Evolutionary conservation across 2,329 filamentous ascomycete genomes (phyloP).

Genomic region (Trichothecium roseum): DNA sequence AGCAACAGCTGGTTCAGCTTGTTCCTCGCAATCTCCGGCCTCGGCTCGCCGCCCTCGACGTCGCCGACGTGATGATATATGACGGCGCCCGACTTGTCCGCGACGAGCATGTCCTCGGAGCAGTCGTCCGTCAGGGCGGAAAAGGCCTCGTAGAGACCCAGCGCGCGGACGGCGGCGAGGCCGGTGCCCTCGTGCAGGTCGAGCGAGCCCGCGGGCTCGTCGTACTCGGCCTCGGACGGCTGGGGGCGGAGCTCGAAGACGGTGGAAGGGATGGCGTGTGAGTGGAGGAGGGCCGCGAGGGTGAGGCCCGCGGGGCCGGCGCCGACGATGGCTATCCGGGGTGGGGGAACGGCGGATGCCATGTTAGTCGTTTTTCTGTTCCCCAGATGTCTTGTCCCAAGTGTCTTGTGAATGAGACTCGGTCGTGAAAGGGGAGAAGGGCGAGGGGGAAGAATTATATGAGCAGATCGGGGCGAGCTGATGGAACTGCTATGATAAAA

Average conservation of each 20-base stretch:
- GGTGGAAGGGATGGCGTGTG: conserved; percentile 19
- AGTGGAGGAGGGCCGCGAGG: conserved; percentile 33
- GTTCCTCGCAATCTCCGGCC: conserved; percentile 28
- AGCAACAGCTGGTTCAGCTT: conserved; percentile 23
- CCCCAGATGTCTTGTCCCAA: no score
- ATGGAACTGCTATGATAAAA: no score
- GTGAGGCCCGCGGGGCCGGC: conserved; percentile 36
- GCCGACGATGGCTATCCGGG: conserved; percentile 33
- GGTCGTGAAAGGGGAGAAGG: no score
- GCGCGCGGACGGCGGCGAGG: conserved; percentile 30
- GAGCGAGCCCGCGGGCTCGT: conserved; percentile 28
- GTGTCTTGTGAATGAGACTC: no score
- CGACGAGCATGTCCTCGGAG: conserved; percentile 25
- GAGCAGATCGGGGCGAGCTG: no score
- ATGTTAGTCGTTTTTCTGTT: no score
- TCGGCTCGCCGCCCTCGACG: conserved; percentile 9
- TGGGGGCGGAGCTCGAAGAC: conserved; percentile 23
- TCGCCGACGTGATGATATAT: conserved; percentile 7
- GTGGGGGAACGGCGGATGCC: no score
- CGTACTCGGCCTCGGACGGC: conserved; percentile 14
- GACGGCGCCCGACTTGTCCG: conserved; percentile 15
- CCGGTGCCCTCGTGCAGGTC: conserved; percentile 38
- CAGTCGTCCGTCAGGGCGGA: conserved; percentile 28
- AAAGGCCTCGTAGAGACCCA: conserved; percentile 33
- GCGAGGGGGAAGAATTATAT: no score